Evolutionary conservation across 441 rosid genomes (phyloP), one percentile per base, ranked within the genome.

Genomic region (Sinapis alba): DNA sequence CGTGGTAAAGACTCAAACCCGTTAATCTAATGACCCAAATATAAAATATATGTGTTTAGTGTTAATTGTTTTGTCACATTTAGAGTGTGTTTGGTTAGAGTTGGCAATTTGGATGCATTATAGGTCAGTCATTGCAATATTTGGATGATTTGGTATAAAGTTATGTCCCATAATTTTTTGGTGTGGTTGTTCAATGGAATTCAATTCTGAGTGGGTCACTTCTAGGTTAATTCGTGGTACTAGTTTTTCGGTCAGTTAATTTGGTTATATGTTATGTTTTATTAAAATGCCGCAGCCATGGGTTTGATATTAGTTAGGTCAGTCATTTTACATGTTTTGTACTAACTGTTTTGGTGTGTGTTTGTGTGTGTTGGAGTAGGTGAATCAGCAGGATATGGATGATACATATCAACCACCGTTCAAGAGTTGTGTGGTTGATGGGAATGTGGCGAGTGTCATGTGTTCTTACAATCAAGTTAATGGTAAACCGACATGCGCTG

Each of bases 381-480:
- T 95, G 56, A 90, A 88, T 4, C 74, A 91, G 68, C 97, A 94
- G 69, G 98, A 94, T 69, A 1, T 94, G 86, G 97, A 91, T 73
- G 98, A 94, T 71, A 94, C 96, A 7, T 94, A 86, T 66, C 96
- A 94, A 75, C 95, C 96, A 69, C 98, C 98, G 18, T 94, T 94
- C 85, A 91, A 90, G 78, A 91, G 97, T 11, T 91, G 98, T 71
- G 97, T 94, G 5, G 6, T 88, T 23, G 98, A 94, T 63, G 98
- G 98, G 67, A 91, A 94, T 69, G 98, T 91, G 34, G 98, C 98
- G 0, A 90, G 98, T 82, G 96, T 94, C n/a, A 94, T 94, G 97
- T 94, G 97, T 66, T 91, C 97, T 10, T 94, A 90, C 75, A 94
- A 94, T 69, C 84, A 91, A 82, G 93, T 94, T 34, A 94, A 94